These are phyloP conservation scores for Pyrrhoderma lamaoense DNA, from an alignment of 1,284 basidiomycete species.

Conservation along the genomic window DNA sequence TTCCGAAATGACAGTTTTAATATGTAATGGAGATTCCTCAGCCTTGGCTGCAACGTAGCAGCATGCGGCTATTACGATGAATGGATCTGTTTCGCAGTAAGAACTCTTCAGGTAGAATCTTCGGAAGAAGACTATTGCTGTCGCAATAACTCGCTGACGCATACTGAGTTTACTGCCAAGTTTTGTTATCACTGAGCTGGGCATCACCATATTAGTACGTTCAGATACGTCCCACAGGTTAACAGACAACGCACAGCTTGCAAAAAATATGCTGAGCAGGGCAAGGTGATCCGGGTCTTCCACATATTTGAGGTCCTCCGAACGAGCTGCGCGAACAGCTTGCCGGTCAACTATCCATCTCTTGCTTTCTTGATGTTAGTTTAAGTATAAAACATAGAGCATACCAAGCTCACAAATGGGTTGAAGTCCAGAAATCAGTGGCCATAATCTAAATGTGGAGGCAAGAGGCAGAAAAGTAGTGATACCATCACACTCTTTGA, in stretches of 20 bases:
- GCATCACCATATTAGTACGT: conserved; percentile 2
- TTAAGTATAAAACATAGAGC: neutral
- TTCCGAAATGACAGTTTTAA: conserved; percentile 88
- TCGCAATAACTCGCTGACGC: conserved; percentile 86
- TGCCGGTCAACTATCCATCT: conserved; percentile 85
- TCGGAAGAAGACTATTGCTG: conserved; percentile 89
- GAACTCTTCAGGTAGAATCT: conserved; percentile 93
- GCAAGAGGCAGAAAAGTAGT: neutral
- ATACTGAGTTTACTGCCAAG: conserved; percentile 81
- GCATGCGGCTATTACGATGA: conserved; percentile 87
- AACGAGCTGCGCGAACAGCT: conserved; percentile 62
- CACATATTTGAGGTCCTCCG: conserved; percentile 71
- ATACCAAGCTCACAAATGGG: conserved; percentile 30
- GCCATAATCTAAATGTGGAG: conserved; percentile 25
- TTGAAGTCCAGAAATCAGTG: conserved; percentile 37
- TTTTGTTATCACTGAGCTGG: conserved; percentile 66
- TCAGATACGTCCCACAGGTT: neutral
- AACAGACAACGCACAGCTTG: conserved; percentile 51
- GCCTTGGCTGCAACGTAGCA: conserved; percentile 95
- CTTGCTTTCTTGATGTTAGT: conserved; percentile 43
- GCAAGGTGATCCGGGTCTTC: conserved; percentile 68
- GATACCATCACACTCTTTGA: neutral
- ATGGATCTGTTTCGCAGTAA: conserved; percentile 92
- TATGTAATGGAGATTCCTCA: conserved; percentile 92
- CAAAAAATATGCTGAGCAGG: conserved; percentile 80